phyloP scores from a whole-genome alignment of 805 yeast species.

The Kazachstania kunashirensis region DNA sequence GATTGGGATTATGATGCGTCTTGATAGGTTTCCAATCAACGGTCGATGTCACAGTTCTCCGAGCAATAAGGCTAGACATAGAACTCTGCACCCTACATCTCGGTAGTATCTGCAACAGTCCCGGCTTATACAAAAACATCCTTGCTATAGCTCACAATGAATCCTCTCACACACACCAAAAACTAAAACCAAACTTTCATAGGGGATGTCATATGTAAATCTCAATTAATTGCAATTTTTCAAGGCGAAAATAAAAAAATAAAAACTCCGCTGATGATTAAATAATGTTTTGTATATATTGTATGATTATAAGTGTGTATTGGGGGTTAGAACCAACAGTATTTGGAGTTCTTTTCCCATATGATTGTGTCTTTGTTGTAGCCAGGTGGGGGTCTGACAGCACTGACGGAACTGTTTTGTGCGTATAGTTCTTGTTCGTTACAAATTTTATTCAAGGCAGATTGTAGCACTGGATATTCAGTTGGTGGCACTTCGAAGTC shows the following conservation, averaged over 20 bases:
- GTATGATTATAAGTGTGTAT: too few relatives aligned
- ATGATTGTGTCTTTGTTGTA: slow-evolving; percentile 16
- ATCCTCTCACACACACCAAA: too few relatives aligned
- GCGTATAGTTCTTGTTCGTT: slow-evolving; percentile 15
- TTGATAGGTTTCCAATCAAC: slow-evolving; percentile 80
- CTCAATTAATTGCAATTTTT: too few relatives aligned
- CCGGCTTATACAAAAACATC: too few relatives aligned
- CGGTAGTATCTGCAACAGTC: background rate
- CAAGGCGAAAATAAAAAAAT: too few relatives aligned
- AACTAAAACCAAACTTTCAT: too few relatives aligned
- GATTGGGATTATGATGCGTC: slow-evolving; percentile 34
- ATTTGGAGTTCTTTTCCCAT: slow-evolving; percentile 40
- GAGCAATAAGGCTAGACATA: background rate
- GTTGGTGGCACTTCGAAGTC: slow-evolving; percentile 29
- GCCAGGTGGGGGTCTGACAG: slow-evolving; percentile 30
- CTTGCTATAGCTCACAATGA: too few relatives aligned
- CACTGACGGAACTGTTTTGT: slow-evolving; percentile 32
- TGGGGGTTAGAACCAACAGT: slow-evolving; percentile 37
- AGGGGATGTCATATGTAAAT: too few relatives aligned
- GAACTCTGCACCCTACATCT: background rate
- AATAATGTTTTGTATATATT: too few relatives aligned
- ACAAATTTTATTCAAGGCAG: slow-evolving; percentile 16
- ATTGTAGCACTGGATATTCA: slow-evolving; percentile 15
- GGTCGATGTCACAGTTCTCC: slow-evolving; percentile 46
- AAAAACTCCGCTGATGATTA: too few relatives aligned